phyloP scores from a whole-genome alignment of 2,329 filamentous ascomycete genomes.

The Alternaria incomplexa region DNA sequence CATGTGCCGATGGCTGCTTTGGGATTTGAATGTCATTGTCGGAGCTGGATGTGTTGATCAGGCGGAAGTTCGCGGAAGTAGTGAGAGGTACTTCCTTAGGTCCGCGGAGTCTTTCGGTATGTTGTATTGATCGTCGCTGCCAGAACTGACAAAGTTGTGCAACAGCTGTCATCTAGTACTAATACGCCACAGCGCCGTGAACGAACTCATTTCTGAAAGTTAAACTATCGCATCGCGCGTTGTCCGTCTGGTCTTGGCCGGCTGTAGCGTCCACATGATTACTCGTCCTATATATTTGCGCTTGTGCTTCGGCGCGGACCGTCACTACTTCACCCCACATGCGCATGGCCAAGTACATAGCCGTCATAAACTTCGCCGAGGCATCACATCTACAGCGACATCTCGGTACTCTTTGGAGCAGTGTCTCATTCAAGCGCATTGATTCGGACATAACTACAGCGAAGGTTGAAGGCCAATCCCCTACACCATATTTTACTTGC shows the following conservation, averaged over 20 bases:
- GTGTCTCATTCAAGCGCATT: background rate
- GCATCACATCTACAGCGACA: no score
- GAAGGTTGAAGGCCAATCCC: background rate
- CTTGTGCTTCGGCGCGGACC: background rate
- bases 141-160: background rate
- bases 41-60: background rate
- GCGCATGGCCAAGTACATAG: background rate
- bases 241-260: background rate
- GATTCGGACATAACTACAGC: background rate
- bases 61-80: background rate
- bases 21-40: background rate
- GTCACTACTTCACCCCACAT: background rate
- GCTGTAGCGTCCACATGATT: background rate
- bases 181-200: background rate
- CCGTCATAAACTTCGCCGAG: background rate
- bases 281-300: background rate
- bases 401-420: no score
- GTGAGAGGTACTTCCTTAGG: background rate
- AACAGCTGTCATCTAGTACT: background rate
- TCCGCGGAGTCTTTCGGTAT: background rate
- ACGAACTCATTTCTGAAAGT: background rate
- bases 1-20: background rate
- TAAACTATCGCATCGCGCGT: background rate
- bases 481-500: background rate
- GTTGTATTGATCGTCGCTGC: background rate